Base-by-base conservation (phyloP, 805 yeast genomes). In the Starmerella etchellsii region DNA sequence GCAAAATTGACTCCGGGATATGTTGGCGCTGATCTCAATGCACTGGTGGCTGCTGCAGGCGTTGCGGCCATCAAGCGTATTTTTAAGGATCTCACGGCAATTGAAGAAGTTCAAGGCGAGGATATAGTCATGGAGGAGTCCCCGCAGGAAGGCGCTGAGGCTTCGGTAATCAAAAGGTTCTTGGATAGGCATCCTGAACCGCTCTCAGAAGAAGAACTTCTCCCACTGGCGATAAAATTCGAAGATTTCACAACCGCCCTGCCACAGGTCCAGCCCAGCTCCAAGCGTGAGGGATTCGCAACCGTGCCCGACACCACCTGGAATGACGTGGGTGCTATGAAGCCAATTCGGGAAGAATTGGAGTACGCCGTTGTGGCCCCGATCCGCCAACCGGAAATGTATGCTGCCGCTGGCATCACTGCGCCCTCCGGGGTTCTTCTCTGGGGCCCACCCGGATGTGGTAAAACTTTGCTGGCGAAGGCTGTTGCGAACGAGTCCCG, bases 361-460 rank as follows among this genome's bases (percentile, higher is more conserved):
- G 95, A 91, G 56, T 84, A 85, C 91, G 94, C 97, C 13, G 84
- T 91, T 48, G 98, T 91, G 1, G 96, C 88, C 58, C 98, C 98
- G 1, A 87, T 91, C 51, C 78, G 79, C 54, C 73, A 82, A 48
- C 98, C 98, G 1, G 96, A 88, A 47, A 63, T 88, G 18, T 91
- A 81, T 56, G 77, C 75, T 48, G 75, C 77, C 44, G 96, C 87
- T 10, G 98, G 98, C 60, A 87, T 91, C 32, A 75, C 84, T 40
- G 95, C 96, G 0, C 97, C 97, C 2, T 85, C 95, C 0, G 98
- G 98, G 42, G 98, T 91, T 1, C 64, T 91, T 21, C 71, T 91
- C 68, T 91, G 98, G 98, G 98, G 98, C 0, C 98, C 98, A 1
- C 98, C 98, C 3, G 98, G 98, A 28, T 91, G 97, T 65, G 98